Evolutionary conservation across 768 basidiomycete species (phyloP).

Genomic region (Mrakia gelida): DNA sequence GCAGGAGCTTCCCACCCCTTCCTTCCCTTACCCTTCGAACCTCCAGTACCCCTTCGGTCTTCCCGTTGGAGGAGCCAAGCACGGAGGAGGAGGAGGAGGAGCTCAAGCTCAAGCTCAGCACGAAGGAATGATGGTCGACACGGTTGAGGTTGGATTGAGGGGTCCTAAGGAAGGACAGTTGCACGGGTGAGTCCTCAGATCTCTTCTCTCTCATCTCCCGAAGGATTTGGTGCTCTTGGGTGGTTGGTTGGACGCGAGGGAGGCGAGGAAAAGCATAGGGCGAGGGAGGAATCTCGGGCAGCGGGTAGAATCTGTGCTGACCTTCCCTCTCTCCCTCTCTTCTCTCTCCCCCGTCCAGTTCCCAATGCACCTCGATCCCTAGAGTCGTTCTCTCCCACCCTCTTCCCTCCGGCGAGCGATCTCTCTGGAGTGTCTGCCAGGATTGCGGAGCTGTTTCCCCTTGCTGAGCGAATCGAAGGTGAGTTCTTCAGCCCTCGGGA

Average conservation of each 20-base stretch:
- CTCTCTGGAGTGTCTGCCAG: constrained; percentile 30
- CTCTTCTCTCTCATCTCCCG: too few relatives aligned
- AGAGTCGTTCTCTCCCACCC: constrained; percentile 28
- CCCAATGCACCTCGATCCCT: constrained; percentile 26
- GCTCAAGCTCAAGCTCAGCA: background rate
- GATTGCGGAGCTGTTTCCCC: constrained; percentile 27
- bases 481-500: background rate
- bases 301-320: background rate
- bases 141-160: background rate
- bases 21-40: background rate
- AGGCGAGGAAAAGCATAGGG: background rate
- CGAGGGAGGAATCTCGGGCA: background rate
- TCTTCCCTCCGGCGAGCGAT: constrained; percentile 13
- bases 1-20: constrained; percentile 2
- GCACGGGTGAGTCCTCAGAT: background rate
- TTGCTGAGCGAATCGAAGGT: background rate
- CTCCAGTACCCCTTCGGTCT: background rate
- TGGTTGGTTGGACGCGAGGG: background rate
- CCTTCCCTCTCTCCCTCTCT: background rate
- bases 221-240: background rate
- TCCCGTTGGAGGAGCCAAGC: background rate
- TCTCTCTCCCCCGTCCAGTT: background rate
- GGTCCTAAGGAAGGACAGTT: background rate
- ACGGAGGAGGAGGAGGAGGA: background rate
- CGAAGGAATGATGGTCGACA: background rate